Percentiles rank a stretch among this genome's conserved stretches.
These are phyloP conservation scores for Phlebopus sp. DNA, from an alignment of 1,284 basidiomycete genomes.

Conservation along the genomic window DNA sequence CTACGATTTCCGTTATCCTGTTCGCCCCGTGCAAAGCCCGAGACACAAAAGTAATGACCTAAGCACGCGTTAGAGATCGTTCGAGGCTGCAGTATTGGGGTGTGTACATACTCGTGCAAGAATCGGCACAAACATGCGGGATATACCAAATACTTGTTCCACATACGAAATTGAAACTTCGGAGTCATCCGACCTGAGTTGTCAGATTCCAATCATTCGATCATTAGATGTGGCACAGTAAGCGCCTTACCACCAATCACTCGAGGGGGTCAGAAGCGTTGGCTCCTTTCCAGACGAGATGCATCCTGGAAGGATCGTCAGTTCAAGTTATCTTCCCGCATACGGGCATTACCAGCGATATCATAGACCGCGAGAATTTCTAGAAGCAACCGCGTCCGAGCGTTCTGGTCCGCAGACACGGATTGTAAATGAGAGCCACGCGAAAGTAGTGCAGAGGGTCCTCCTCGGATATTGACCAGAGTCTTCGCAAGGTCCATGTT, in stretches of 20 bases:
- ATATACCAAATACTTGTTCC: slow-evolving; percentile 49
- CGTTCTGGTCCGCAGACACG: slow-evolving; percentile 35
- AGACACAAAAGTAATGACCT: slow-evolving; percentile 25
- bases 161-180: slow-evolving; percentile 38
- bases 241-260: slow-evolving; percentile 41
- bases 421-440: slow-evolving; percentile 33
- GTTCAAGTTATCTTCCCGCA: slow-evolving; percentile 6
- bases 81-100: neutral
- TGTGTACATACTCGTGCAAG: slow-evolving; percentile 29
- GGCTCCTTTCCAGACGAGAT: slow-evolving; percentile 41
- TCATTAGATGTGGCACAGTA: slow-evolving; percentile 11
- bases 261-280: slow-evolving; percentile 36
- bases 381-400: slow-evolving; percentile 38
- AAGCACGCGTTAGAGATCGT: slow-evolving; percentile 3
- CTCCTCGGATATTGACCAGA: slow-evolving; percentile 41
- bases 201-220: slow-evolving; percentile 18
- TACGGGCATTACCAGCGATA: slow-evolving; percentile 34
- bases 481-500: slow-evolving; percentile 42
- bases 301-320: slow-evolving; percentile 30
- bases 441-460: slow-evolving; percentile 35
- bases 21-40: slow-evolving; percentile 12
- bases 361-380: slow-evolving; percentile 49
- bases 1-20: slow-evolving; percentile 8
- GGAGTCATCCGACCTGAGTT: slow-evolving; percentile 26
- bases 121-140: slow-evolving; percentile 30